A percentile compares a stretch with the other conserved stretches of the same genome.
Conservation (phyloP, 495 filamentous ascomycete genomes). For the Astrothelium macrocarpum region DNA sequence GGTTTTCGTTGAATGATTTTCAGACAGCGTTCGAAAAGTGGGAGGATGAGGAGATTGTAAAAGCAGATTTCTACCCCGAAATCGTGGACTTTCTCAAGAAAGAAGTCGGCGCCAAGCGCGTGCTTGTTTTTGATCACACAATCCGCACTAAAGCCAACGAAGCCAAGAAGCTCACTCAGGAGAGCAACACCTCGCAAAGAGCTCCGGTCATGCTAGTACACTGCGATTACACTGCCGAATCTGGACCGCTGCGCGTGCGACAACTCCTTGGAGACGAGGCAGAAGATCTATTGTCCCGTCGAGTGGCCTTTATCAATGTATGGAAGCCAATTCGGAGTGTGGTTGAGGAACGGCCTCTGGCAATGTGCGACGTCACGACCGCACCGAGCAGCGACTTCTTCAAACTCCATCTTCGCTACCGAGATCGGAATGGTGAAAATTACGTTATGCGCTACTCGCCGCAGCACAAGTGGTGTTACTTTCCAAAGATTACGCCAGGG, state of each 20-base stretch:
- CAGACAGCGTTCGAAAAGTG: slow-evolving; percentile 19
- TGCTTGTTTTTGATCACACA: slow-evolving; percentile 33
- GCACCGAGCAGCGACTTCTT: slow-evolving; percentile 25
- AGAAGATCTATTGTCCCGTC: slow-evolving; percentile 20
- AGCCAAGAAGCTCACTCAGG: slow-evolving; percentile 24
- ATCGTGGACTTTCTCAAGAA: slow-evolving; percentile 28
- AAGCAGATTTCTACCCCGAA: slow-evolving; percentile 26
- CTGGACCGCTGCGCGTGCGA: slow-evolving; percentile 24
- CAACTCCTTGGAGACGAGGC: slow-evolving; percentile 29
- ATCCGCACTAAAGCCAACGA: slow-evolving; percentile 27
- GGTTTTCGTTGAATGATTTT: slow-evolving; percentile 27
- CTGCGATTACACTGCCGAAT: slow-evolving; percentile 32
- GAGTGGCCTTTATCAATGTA: slow-evolving; percentile 30
- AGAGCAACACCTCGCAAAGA: slow-evolving; percentile 28
- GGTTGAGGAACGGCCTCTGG: slow-evolving; percentile 28
- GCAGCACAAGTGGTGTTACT: slow-evolving; percentile 30
- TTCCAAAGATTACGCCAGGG: slow-evolving; percentile 26
- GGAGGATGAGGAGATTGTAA: slow-evolving; percentile 25
- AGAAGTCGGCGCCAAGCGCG: slow-evolving; percentile 22
- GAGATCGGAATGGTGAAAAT: slow-evolving; percentile 30
- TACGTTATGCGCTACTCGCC: slow-evolving; percentile 27
- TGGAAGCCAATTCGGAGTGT: slow-evolving; percentile 27
- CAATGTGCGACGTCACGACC: slow-evolving; percentile 28
- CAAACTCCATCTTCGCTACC: slow-evolving; percentile 29
- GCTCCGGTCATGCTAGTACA: slow-evolving; percentile 30